Evolutionary conservation across 805 yeast genomes (phyloP).

Genomic region (Yarrowia sp.): DNA sequence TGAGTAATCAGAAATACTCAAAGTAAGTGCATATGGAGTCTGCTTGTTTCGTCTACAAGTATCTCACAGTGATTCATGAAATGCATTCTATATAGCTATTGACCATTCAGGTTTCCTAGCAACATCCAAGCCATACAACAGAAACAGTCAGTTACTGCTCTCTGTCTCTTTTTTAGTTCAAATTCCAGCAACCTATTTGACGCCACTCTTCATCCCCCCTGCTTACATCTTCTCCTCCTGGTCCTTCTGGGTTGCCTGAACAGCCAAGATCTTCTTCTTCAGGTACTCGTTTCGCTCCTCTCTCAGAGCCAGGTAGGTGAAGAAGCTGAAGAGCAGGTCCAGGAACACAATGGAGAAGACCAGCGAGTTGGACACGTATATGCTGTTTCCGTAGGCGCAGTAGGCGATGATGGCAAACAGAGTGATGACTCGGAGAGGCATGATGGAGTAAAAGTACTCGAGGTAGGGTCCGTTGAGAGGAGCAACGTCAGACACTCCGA

Average conservation of each 20-base stretch:
- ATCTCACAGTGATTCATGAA: too few species aligned
- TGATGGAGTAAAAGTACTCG: slow-evolving; percentile 44
- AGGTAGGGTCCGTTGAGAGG: slow-evolving; percentile 44
- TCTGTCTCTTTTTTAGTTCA: too few species aligned
- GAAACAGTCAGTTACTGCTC: too few species aligned
- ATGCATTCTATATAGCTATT: too few species aligned
- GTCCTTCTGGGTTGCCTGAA: slow-evolving; percentile 21
- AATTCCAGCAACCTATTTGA: too few species aligned
- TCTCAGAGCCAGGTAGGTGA: slow-evolving; percentile 46
- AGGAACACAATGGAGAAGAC: slow-evolving; percentile 48
- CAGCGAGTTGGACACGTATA: slow-evolving; percentile 46
- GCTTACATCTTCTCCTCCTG: background rate
- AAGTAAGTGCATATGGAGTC: too few species aligned
- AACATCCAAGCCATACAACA: too few species aligned
- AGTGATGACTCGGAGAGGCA: slow-evolving; percentile 47
- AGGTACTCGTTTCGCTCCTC: slow-evolving; percentile 50
- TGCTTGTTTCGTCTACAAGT: too few species aligned
- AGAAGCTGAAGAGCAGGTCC: slow-evolving; percentile 49
- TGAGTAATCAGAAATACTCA: too few species aligned
- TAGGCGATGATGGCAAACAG: slow-evolving; percentile 44
- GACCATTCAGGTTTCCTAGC: too few species aligned
- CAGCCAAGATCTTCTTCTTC: slow-evolving; percentile 29
- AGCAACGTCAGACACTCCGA: slow-evolving; percentile 47
- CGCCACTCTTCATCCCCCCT: too few species aligned
- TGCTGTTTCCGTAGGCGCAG: slow-evolving; percentile 43